Conservation (phyloP, 257 asterid genomes). For the Nicotiana undulata region DNA sequence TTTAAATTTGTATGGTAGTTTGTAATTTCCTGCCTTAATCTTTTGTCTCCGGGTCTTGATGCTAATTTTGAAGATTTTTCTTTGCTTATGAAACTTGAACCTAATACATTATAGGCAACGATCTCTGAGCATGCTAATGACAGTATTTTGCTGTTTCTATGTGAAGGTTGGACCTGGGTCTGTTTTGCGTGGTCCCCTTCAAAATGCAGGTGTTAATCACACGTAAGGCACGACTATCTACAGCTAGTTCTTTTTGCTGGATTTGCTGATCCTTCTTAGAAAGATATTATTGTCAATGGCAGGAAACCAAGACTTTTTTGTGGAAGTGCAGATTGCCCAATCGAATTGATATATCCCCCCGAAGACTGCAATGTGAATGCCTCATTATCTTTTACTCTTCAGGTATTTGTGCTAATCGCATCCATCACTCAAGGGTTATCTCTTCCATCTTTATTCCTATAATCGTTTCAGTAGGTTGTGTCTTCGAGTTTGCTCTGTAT, state of each 20-base stretch:
- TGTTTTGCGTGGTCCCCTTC: constrained; percentile 59
- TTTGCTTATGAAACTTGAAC: not conserved
- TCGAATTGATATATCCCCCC: constrained; percentile 73
- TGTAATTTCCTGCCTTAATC: not conserved
- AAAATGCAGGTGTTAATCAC: constrained; percentile 44
- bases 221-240: constrained; percentile 33
- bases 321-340: constrained; percentile 48
- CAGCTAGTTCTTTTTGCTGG: constrained; percentile 8
- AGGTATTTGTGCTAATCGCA: constrained; percentile 46
- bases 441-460: constrained; percentile 29
- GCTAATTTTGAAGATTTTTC: not conserved
- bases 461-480: constrained; percentile 16
- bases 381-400: constrained; percentile 76
- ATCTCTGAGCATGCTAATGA: not conserved
- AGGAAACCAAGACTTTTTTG: constrained; percentile 59
- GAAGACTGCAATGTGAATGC: constrained; percentile 91
- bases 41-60: not conserved
- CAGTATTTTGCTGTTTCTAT: constrained; percentile 9
- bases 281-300: not conserved
- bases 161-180: constrained; percentile 89
- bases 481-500: constrained; percentile 1
- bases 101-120: not conserved
- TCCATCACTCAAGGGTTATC: constrained; percentile 32
- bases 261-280: not conserved
- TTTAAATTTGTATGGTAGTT: not conserved